Evolutionary conservation across 2,329 filamentous ascomycete species (phyloP), one percentile per base, ranked within the genome.

Genomic region (Ophiostoma australiae): DNA sequence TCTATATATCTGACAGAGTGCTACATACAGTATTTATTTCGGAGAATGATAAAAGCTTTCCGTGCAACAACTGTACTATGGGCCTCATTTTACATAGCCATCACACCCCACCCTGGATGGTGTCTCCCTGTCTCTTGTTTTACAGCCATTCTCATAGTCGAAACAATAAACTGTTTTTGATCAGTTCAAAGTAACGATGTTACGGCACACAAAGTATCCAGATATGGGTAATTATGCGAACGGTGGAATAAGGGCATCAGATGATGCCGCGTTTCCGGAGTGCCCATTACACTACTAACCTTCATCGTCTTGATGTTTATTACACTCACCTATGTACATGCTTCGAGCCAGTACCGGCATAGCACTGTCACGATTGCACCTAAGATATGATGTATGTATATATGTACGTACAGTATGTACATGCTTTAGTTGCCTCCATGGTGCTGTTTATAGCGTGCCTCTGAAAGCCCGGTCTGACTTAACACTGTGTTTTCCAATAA

Each of bases 331-430:
- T 27, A n/a, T n/a, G n/a, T n/a, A n/a, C n/a, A 58, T 58, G 52
- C 52, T n/a, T 23, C 23, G n/a, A 58, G 23, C 52, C 52, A 58
- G 23, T 58, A 58, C 52, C 52, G 52, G 52, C 52, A 58, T 58
- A 58, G 52, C 23, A 10, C 23, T 58, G 52, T 58, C 52, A 58
- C 1, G 17, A 27, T 58, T 13, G n/a, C 52, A 23, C 52, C 27
- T 1, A 31, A 31, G 27, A 31, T 31, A 31, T 31, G 27, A 31
- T 3, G 27, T 31, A 31, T 3, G 3, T 31, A 31, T 3, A 31
- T 31, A 31, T 3, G 3, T 31, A 31, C 27, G 3, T 31, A 31
- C 27, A 31, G 27, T 31, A 39, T 39, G 37, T 39, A 39, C 11
- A 39, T 39, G 37, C 37, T 8, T 39, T 31, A 31, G 27, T 31